Conservation (phyloP, 768 basidiomycete genomes). For the Termitomyces sp. region DNA sequence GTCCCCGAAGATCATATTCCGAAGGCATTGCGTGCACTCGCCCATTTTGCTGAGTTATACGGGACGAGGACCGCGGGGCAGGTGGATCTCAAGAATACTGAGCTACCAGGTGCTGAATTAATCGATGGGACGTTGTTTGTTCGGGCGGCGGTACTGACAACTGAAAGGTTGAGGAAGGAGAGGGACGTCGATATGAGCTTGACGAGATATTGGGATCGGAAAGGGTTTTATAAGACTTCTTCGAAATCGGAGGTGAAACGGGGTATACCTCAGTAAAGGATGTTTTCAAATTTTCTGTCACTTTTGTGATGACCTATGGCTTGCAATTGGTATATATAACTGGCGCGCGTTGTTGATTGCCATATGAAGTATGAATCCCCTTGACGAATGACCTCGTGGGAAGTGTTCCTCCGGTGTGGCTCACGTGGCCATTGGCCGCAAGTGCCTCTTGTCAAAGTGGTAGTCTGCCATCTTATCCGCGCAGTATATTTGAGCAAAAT, state of each 20-base stretch:
- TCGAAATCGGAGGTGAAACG: not conserved
- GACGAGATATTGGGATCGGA: constrained; percentile 17
- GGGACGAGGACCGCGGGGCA: constrained; percentile 24
- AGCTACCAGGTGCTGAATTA: constrained; percentile 36
- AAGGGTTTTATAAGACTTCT: constrained; percentile 15
- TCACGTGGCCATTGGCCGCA: not conserved
- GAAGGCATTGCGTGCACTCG: constrained; percentile 32
- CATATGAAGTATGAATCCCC: too few species aligned
- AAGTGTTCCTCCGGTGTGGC: too few species aligned
- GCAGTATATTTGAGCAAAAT: constrained; percentile 16
- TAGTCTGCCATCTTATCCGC: too few species aligned
- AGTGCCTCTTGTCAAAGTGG: not conserved
- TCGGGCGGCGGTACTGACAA: constrained; percentile 43
- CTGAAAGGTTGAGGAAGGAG: constrained; percentile 26
- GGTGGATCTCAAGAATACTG: constrained; percentile 19
- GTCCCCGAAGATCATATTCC: constrained; percentile 52
- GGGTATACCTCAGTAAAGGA: not conserved
- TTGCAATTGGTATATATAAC: too few species aligned
- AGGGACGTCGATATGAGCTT: constrained; percentile 19
- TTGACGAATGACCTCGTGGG: too few species aligned
- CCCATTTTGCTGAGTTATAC: constrained; percentile 23
- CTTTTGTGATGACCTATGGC: not conserved
- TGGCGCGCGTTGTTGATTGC: too few species aligned
- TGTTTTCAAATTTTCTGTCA: not conserved
- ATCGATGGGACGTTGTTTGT: constrained; percentile 57